These are phyloP conservation scores for Pythium volutum DNA, from an alignment of 352 stramenopile genomes.

Conservation along the genomic window DNA sequence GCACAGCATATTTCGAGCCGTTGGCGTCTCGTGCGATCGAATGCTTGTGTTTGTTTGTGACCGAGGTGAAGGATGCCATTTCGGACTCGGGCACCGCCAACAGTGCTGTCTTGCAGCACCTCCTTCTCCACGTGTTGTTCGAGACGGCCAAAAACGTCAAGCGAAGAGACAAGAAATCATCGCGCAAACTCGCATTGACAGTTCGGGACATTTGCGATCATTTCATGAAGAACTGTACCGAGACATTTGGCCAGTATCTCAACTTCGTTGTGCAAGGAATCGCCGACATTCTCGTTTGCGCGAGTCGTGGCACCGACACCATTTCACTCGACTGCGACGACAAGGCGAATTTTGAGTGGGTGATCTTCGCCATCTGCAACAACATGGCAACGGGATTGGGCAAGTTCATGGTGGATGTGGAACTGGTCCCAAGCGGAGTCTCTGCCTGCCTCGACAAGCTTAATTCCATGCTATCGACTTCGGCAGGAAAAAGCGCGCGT, in stretches of 20 bases:
- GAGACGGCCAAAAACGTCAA: conserved; percentile 42
- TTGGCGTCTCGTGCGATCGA: conserved; percentile 52
- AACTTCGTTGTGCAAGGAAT: conserved; percentile 76
- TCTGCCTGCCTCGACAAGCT: conserved; percentile 71
- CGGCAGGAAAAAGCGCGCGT: conserved; percentile 22
- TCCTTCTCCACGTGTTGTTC: conserved; percentile 75
- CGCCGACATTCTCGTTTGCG: conserved; percentile 49
- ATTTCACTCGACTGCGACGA: conserved; percentile 43
- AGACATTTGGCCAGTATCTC: conserved; percentile 80
- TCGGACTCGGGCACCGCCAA: conserved; percentile 12
- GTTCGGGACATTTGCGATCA: conserved; percentile 59
- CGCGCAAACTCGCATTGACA: conserved; percentile 40
- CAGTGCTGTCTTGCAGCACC: conserved; percentile 46
- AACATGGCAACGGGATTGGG: conserved; percentile 62
- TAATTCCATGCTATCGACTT: conserved; percentile 44
- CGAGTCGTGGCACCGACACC: conserved; percentile 6
- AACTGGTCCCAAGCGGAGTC: conserved; percentile 53
- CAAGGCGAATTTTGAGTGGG: conserved; percentile 68
- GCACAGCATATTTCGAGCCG: conserved; percentile 34
- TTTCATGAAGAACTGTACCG: conserved; percentile 51
- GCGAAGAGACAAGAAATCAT: conserved; percentile 20
- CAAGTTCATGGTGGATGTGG: conserved; percentile 70
- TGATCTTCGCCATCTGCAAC: conserved; percentile 78
- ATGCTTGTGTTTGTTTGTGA: conserved; percentile 65
- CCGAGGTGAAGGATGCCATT: conserved; percentile 41